Conservation (phyloP, 805 yeast genomes). For the Maudiozyma barnettii region DNA sequence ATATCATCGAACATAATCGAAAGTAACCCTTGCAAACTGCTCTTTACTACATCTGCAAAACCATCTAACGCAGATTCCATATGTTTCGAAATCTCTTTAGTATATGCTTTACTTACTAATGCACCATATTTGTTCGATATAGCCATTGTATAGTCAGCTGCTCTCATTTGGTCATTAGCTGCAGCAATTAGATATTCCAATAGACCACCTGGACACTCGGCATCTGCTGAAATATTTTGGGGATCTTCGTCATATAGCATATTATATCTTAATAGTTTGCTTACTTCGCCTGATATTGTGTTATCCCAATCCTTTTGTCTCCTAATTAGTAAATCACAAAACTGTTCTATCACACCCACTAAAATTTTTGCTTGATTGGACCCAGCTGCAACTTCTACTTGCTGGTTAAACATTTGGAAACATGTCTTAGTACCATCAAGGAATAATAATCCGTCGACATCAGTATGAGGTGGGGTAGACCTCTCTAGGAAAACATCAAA, state of each 20-base stretch:
- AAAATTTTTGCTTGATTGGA: constrained; percentile 73
- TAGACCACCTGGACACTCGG: constrained; percentile 59
- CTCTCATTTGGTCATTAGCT: constrained; percentile 74
- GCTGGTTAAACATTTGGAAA: constrained; percentile 78
- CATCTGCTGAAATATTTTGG: constrained; percentile 31
- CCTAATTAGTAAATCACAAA: constrained; percentile 48
- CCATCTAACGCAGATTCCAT: constrained; percentile 67
- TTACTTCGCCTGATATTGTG: constrained; percentile 46
- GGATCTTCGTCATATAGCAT: constrained; percentile 25
- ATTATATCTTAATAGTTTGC: constrained; percentile 29
- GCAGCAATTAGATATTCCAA: constrained; percentile 73
- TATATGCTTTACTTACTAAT: constrained; percentile 55
- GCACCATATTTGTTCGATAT: constrained; percentile 53
- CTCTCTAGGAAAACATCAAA: constrained; percentile 54
- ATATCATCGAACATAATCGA: constrained; percentile 67
- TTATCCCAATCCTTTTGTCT: constrained; percentile 57
- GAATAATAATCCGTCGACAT: constrained; percentile 53
- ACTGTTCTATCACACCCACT: constrained; percentile 67
- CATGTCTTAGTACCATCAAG: constrained; percentile 73
- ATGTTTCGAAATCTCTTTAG: constrained; percentile 45
- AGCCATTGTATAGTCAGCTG: constrained; percentile 61
- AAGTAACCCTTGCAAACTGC: constrained; percentile 45
- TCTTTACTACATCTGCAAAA: constrained; percentile 63
- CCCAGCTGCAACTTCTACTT: constrained; percentile 78
- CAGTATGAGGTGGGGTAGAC: constrained; percentile 62